Evolutionary conservation across 345 rosid species (phyloP).

Genomic region (Aurinia saxatilis): DNA sequence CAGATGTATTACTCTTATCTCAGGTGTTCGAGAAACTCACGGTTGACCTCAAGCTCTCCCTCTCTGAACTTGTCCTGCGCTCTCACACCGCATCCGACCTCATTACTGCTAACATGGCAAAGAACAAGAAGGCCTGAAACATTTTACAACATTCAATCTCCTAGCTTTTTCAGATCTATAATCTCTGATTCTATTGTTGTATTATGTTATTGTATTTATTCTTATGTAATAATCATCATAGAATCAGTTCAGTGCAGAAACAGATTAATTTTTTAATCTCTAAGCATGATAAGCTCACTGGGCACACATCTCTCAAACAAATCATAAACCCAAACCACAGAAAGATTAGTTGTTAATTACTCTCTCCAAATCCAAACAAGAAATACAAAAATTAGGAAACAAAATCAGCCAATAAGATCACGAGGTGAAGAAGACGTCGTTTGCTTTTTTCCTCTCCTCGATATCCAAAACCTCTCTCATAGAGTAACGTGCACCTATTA

Average conservation of each 20-base stretch:
- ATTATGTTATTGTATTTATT: background rate
- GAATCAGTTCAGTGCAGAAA: background rate
- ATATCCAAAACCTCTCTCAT: background rate
- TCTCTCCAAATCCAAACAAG: background rate
- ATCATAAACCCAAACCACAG: background rate
- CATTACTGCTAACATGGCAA: slow-evolving; percentile 25
- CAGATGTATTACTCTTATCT: slow-evolving; percentile 61
- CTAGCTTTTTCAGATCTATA: background rate
- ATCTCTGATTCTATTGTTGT: slow-evolving; percentile 2
- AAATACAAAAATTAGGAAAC: background rate
- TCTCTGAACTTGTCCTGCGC: slow-evolving; percentile 41
- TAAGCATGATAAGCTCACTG: background rate
- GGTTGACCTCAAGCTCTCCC: slow-evolving; percentile 45
- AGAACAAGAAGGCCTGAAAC: slow-evolving; percentile 38
- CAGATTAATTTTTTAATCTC: background rate
- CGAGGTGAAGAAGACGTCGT: background rate
- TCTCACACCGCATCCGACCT: slow-evolving; percentile 42
- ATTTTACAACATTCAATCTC: slow-evolving; percentile 2
- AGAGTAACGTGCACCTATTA: slow-evolving; percentile 12
- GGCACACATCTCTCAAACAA: background rate
- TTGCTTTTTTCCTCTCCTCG: slow-evolving; percentile 13
- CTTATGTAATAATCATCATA: background rate
- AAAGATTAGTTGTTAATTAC: background rate
- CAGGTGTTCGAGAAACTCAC: slow-evolving; percentile 61
- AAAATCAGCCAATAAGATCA: slow-evolving; percentile 23